Base-by-base conservation (phyloP, 2,329 filamentous ascomycete species). In the Claviceps capensis region DNA sequence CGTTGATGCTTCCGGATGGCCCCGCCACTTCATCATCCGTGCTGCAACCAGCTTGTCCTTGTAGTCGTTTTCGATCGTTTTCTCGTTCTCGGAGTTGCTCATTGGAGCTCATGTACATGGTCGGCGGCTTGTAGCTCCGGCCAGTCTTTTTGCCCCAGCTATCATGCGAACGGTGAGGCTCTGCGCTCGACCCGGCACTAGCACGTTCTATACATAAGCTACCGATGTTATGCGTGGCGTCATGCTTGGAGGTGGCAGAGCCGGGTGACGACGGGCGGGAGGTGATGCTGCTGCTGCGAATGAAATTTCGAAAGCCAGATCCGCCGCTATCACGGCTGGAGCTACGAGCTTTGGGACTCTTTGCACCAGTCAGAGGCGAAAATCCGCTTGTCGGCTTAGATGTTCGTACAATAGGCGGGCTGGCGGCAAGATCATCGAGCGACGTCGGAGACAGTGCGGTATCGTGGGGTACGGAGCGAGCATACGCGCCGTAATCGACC, bases 331-430 rank as follows among this genome's bases (percentile, higher is more conserved):
- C 77, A 54, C 72, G 72, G 50, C 69, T 68, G 19, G 74, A 72
- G 30, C 71, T 79, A 55, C 74, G 79, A 1, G 57, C 59, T 37
- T 55, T 57, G 19, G 73, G 72, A 16, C 69, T 78, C 59, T 75
- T 81, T 53, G 76, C 75, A 0, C 82, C 78, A n/a, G 84, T 88
- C 49, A 86, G 69, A 17, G 82, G 70, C 9, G 86, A 89, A 60
- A 82, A 80, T 51, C 86, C 86, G 49, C 85, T 88, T 0, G 86
- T 86, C 7, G 83, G 85, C 65, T 90, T 90, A 36, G 88, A 80
- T 36, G 90, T 95, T 57, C 85, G 83, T 59, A 94, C 78, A 51
- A 91, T 78, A 17, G 89, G 88, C 13, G 88, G 71, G 47, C 72
- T 71, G 22, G 81, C 80, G 34, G 81, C 75, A 45, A 82, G 69